Conservation (phyloP, 148 eudicot species). For the Nepenthes mirabilis region DNA sequence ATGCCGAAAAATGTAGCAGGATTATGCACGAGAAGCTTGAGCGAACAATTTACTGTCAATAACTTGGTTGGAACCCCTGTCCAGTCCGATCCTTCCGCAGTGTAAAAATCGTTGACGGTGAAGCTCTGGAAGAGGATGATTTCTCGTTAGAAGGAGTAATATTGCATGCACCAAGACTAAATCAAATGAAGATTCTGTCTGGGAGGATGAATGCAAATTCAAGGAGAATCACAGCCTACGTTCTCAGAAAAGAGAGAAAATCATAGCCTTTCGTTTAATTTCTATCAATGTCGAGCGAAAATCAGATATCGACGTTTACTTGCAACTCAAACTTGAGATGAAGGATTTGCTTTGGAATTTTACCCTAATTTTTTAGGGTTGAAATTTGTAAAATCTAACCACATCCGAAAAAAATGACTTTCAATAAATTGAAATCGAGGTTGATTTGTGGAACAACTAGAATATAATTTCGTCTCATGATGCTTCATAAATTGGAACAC, state of each 20-base stretch:
- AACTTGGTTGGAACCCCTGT: constrained; percentile 70
- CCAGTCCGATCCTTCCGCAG: constrained; percentile 49
- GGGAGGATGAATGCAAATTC: not conserved
- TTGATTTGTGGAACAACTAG: too few species aligned
- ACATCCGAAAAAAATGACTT: too few species aligned
- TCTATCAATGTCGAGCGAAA: too few species aligned
- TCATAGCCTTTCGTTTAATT: too few species aligned
- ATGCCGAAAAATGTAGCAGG: constrained; percentile 74
- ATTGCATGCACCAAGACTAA: not conserved
- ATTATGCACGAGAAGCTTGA: constrained; percentile 39
- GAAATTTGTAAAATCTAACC: too few species aligned
- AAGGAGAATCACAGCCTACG: not conserved
- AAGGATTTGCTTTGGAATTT: too few species aligned
- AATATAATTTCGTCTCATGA: too few species aligned
- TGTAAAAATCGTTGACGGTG: constrained; percentile 28
- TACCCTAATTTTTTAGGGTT: too few species aligned
- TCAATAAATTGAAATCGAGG: too few species aligned
- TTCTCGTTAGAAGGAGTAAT: not conserved
- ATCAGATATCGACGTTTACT: too few species aligned
- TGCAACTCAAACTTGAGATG: too few species aligned
- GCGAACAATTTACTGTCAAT: constrained; percentile 35
- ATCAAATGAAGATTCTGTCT: not conserved
- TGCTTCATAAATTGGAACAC: not conserved
- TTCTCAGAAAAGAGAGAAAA: too few species aligned
- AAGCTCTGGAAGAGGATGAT: constrained; percentile 23